These are phyloP conservation scores for Butyriboletus loyo DNA, from an alignment of 768 basidiomycete species.

Conservation along the genomic window DNA sequence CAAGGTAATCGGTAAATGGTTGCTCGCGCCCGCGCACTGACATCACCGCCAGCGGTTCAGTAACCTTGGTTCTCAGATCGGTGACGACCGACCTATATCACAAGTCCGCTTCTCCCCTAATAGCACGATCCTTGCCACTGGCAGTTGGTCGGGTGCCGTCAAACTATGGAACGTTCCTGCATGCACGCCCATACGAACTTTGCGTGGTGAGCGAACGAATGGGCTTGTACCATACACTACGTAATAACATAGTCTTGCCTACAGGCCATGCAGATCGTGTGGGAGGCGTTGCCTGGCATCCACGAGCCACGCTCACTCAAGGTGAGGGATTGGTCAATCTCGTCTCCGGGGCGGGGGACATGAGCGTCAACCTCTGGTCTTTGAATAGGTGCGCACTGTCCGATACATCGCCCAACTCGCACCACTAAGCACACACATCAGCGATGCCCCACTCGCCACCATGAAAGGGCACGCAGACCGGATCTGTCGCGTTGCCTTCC, in stretches of 20 bases:
- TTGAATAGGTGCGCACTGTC: slow-evolving; percentile 59
- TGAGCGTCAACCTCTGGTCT: slow-evolving; percentile 85
- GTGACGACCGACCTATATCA: slow-evolving; percentile 92
- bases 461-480: slow-evolving; percentile 88
- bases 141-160: slow-evolving; percentile 93
- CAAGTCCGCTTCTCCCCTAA: slow-evolving; percentile 95
- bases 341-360: slow-evolving; percentile 89
- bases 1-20: slow-evolving; percentile 54
- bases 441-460: slow-evolving; percentile 81
- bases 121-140: slow-evolving; percentile 82
- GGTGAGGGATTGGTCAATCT: slow-evolving; percentile 69
- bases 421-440: slow-evolving; percentile 30
- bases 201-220: slow-evolving; percentile 55
- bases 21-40: not conserved
- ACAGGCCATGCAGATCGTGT: slow-evolving; percentile 86
- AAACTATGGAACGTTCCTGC: slow-evolving; percentile 96
- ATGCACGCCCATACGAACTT: slow-evolving; percentile 72
- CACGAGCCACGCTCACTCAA: slow-evolving; percentile 78
- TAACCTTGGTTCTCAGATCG: slow-evolving; percentile 96
- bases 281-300: slow-evolving; percentile 98
- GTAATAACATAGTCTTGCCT: slow-evolving; percentile 6
- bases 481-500: slow-evolving; percentile 92
- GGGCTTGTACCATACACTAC: not conserved
- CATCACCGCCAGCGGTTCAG: slow-evolving; percentile 63
- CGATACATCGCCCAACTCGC: not conserved